A percentile compares a stretch with the other conserved stretches of the same genome.
phyloP scores from a whole-genome alignment of 139 green algal genomes.

The Bryopsis sp. region DNA sequence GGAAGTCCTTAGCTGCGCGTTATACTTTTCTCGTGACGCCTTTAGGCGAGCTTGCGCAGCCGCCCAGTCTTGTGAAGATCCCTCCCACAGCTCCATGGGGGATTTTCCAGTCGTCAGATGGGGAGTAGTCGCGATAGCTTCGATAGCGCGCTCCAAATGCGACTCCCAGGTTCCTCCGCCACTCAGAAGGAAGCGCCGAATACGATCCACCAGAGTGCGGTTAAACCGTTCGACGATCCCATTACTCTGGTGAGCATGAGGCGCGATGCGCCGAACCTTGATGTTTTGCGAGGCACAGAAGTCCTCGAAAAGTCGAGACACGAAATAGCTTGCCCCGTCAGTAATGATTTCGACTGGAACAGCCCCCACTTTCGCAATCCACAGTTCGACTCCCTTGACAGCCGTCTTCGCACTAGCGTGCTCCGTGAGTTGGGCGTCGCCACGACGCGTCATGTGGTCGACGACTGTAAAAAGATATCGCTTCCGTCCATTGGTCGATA shows the following conservation, averaged over 20 bases:
- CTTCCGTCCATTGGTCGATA: not conserved
- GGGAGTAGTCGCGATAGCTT: too few species aligned
- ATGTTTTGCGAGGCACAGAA: not conserved
- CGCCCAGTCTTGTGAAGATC: too few species aligned
- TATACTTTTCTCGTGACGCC: too few species aligned
- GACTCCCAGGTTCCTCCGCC: not conserved
- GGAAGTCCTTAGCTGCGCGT: too few species aligned
- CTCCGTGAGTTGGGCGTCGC: not conserved
- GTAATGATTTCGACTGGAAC: not conserved
- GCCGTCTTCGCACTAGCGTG: not conserved
- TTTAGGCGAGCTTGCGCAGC: too few species aligned
- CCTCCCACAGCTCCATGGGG: too few species aligned
- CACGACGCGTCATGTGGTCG: not conserved
- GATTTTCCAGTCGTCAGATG: too few species aligned
- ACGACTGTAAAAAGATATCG: constrained; percentile 8
- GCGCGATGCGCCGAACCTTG: not conserved
- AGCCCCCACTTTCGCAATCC: not conserved
- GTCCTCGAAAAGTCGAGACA: not conserved
- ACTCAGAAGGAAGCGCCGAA: constrained; percentile 1
- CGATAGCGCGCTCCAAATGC: constrained; percentile 1
- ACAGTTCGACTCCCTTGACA: not conserved
- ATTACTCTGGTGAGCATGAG: constrained; percentile 10
- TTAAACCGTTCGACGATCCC: constrained; percentile 3
- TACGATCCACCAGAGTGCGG: not conserved
- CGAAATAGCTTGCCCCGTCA: not conserved